These are phyloP conservation scores for Agaricus bisporus DNA, from an alignment of 768 basidiomycete species.

Conservation along the genomic window DNA sequence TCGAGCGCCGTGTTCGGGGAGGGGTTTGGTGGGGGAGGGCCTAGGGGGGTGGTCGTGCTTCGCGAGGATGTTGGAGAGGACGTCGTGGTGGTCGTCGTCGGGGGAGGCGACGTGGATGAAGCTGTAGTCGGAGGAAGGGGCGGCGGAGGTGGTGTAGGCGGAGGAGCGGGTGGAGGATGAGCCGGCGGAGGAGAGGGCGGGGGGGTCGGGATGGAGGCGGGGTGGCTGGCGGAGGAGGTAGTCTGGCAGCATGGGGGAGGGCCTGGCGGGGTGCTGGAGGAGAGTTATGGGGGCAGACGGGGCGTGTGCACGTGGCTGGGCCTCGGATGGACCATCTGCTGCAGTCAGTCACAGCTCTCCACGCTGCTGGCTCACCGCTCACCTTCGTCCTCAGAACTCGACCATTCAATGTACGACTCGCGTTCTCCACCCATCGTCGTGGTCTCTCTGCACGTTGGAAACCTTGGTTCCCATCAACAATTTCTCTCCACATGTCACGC, in stretches of 20 bases:
- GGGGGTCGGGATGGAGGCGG: conserved; percentile 33
- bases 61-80: conserved; percentile 54
- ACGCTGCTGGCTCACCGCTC: background rate
- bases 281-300: conserved; percentile 2
- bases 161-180: conserved; percentile 74
- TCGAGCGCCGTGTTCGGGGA: conserved; percentile 50
- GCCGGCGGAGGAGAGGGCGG: conserved; percentile 62
- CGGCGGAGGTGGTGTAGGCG: conserved; percentile 70
- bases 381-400: conserved; percentile 5
- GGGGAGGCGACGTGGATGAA: conserved; percentile 62
- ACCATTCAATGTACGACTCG: conserved; percentile 3
- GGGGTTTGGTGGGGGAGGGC: conserved; percentile 37
- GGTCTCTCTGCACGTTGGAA: background rate
- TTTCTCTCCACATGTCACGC: background rate
- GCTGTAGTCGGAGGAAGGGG: conserved; percentile 55
- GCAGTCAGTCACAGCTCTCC: background rate
- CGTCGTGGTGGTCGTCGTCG: conserved; percentile 60
- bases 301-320: conserved; percentile 8
- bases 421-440: background rate
- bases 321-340: background rate
- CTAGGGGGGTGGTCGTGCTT: conserved; percentile 42
- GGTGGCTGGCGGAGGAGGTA: conserved; percentile 56
- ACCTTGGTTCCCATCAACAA: too few species aligned
- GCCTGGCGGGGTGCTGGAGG: background rate
- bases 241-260: conserved; percentile 44